Evolutionary conservation across 176 grass and related monocot genomes (phyloP).

Genomic region (Aegilops umbellulata): DNA sequence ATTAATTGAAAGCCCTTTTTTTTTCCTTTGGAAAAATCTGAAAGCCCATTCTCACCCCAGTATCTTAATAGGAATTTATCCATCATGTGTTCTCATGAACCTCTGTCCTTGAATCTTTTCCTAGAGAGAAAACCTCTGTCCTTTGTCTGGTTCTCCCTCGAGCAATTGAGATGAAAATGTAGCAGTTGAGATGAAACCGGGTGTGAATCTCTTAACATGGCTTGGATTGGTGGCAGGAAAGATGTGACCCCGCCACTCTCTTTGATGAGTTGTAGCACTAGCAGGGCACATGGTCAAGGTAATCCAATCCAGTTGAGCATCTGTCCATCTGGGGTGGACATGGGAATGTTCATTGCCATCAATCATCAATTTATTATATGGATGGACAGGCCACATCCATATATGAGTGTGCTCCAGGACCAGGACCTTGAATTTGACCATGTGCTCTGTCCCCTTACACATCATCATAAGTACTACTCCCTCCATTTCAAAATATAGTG

Average conservation of each 20-base stretch:
- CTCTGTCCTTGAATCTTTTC: too few species aligned
- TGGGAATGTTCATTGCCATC: conserved; percentile 10
- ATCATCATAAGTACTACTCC: not conserved
- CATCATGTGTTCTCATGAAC: too few species aligned
- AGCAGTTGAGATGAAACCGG: not conserved
- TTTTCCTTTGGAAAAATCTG: too few species aligned
- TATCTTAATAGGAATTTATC: too few species aligned
- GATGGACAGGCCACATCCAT: not conserved
- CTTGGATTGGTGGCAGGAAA: not conserved
- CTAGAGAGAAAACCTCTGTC: too few species aligned
- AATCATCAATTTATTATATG: not conserved
- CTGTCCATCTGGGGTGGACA: not conserved
- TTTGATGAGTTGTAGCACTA: not conserved
- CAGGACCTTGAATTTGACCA: conserved; percentile 7
- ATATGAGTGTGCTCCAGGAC: not conserved
- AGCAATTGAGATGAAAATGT: not conserved
- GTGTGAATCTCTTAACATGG: not conserved
- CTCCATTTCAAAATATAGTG: too few species aligned
- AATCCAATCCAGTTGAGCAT: not conserved
- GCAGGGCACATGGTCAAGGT: not conserved
- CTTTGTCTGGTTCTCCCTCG: not conserved
- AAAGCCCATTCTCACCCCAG: too few species aligned
- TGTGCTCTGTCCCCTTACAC: not conserved
- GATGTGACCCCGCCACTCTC: not conserved
- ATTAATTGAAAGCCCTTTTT: too few species aligned